Conservation (phyloP, 2,329 filamentous ascomycete genomes). For the Penicillium aurantiogriseum region DNA sequence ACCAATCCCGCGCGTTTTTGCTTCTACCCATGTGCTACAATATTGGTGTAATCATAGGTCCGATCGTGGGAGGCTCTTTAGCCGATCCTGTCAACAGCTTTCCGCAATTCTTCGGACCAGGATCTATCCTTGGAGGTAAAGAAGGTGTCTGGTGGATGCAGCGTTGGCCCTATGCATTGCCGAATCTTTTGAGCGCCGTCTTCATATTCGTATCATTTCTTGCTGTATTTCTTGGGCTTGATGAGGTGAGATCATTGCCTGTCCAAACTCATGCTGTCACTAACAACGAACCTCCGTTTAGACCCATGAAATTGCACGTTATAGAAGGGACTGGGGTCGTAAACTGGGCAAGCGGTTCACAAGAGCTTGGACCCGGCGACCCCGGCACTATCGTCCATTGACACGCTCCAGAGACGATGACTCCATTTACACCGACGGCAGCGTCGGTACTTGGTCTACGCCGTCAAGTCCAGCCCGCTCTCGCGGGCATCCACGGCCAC, state of each 20-base stretch:
- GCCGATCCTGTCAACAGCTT: constrained; percentile 65
- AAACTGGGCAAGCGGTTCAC: constrained; percentile 38
- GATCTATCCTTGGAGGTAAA: constrained; percentile 56
- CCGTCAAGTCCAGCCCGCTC: constrained; percentile 28
- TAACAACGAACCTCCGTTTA: constrained; percentile 2
- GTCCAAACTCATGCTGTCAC: not conserved
- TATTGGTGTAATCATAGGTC: constrained; percentile 60
- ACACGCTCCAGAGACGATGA: constrained; percentile 28
- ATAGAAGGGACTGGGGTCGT: constrained; percentile 44
- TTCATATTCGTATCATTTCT: constrained; percentile 58
- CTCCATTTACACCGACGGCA: constrained; percentile 35
- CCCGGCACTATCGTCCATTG: constrained; percentile 38
- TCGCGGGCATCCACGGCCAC: constrained; percentile 35
- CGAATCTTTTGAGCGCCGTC: constrained; percentile 64
- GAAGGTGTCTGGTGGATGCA: constrained; percentile 63
- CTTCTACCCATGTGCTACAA: constrained; percentile 69
- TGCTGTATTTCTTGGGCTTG: constrained; percentile 62
- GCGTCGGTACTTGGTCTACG: constrained; percentile 24
- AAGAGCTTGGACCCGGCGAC: constrained; percentile 27
- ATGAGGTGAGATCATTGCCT: constrained; percentile 52
- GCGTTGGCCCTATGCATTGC: constrained; percentile 66
- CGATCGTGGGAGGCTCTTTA: constrained; percentile 62
- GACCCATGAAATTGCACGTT: constrained; percentile 41
- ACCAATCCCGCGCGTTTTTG: constrained; percentile 56
- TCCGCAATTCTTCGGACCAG: constrained; percentile 62